Base-by-base conservation (phyloP, 176 grass and related monocot genomes). In the Thinopyrum elongatum region DNA sequence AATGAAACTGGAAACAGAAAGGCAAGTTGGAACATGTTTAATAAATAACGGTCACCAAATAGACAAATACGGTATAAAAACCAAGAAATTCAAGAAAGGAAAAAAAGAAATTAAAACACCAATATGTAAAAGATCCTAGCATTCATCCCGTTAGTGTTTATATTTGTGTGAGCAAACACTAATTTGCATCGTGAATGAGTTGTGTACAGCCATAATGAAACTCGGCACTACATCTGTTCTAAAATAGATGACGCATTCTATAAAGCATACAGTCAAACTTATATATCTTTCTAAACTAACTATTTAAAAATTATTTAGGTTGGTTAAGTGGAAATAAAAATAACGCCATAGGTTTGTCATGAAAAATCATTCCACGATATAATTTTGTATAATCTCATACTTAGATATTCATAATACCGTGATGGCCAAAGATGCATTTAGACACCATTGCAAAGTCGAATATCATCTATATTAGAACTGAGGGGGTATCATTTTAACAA, bases 171-270 rank as follows among this genome's bases (percentile, higher is more conserved):
- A 65, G 25, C 69, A 58, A 65, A 74, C 41, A 89, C 69, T 17
- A 17, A 74, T 77, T 14, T 76, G 39, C 35, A n/a, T 57, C 27
- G 15, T 19, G 83, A 84, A 89, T 26, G 7, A 80, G 6, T 38
- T 80, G 1, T 15, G 25, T 62, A 47, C 14, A 70, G 23, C 23
- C 38, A 70, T 15, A 82, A 59, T 26, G 15, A 2, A 70, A 76
- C 33, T 2, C 15, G 2, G 25, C 47, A 22, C n/a, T 72, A 34
- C 29, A 69, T 35, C 29, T 31, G 17, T 69, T 62, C 49, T 29
- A 26, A 64, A 64, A 64, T 28, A 15, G 12, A 64, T 64, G 26
- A 28, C 1, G 61, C 47, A 51, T 13, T 13, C 61, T 28, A 64
- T 5, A 51, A 51, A 51, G 47, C 47, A 51, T 17, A 16, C 47